Base-by-base conservation (phyloP, 768 basidiomycete species). In the Lactifluus echinatus region DNA sequence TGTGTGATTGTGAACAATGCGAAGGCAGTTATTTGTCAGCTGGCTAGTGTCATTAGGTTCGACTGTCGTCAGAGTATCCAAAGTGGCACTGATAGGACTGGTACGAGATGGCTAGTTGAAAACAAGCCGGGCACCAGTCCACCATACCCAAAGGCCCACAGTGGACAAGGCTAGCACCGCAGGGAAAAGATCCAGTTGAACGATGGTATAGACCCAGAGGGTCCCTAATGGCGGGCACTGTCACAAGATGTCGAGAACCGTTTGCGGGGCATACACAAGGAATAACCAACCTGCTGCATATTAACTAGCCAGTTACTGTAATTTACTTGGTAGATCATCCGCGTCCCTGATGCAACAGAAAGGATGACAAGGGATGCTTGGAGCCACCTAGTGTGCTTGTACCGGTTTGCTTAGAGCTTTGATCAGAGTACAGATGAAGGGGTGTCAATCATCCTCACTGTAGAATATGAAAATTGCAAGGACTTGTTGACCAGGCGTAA, bases 191-290 rank as follows among this genome's bases (percentile, higher is more conserved):
- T 85, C 79, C 26, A 90, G 75, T 61, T 89, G 85, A 12, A 89
- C 72, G 48, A 90, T 73, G 3, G 80, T 75, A 64, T 87, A 92
- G 8, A 90, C 73, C 89, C 90, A 92, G 6, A 86, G 66, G 0
- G 89, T 89, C 2, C 83, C 83, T 53, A 91, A 71, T 11, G 90
- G 87, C 12, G 90, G 89, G 56, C 79, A 79, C 90, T 92, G 55
- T 34, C 34, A 52, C 55, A 34, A 40, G 31, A 39, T 11, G 43
- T 47, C 60, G 26, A 61, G 12, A 19, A 19, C 12, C 1, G 57
- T 36, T 24, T 42, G 26, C 43, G 31, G n/a, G 15, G 11, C 29
- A 33, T 28, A 11, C 33, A 37, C 3, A 15, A 33, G 8, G 47
- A 45, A 45, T 28, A 12, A 62, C 69, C 40, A 53, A 89, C 89